These are phyloP conservation scores for Meyerozyma smithsonii DNA, from an alignment of 1,139 yeast genomes.

Conservation along the genomic window DNA sequence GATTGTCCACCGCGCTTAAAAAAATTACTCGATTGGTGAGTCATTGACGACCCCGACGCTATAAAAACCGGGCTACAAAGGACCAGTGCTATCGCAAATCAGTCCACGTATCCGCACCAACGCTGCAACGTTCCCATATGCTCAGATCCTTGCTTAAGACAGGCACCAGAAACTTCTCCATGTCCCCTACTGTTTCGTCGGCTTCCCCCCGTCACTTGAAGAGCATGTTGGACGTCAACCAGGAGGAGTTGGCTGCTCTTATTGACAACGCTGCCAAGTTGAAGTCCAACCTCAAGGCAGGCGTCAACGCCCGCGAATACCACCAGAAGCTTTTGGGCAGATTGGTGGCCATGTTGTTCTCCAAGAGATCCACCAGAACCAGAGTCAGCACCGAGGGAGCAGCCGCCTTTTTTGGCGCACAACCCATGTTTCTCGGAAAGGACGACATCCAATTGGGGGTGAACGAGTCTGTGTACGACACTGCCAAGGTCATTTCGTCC, in stretches of 20 bases:
- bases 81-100: background rate
- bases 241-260: constrained; percentile 61
- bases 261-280: constrained; percentile 64
- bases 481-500: constrained; percentile 83
- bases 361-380: constrained; percentile 92
- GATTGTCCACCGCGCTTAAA: constrained; percentile 19
- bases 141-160: background rate
- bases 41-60: constrained; percentile 8
- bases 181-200: constrained; percentile 10
- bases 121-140: no score
- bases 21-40: constrained; percentile 19
- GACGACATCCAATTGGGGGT: constrained; percentile 96
- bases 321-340: constrained; percentile 68
- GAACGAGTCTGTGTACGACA: constrained; percentile 84
- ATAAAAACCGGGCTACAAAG: background rate
- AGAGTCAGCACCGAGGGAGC: constrained; percentile 95
- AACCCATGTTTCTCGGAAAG: constrained; percentile 92
- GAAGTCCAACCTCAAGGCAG: constrained; percentile 53
- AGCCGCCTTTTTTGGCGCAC: constrained; percentile 87
- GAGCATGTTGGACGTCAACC: constrained; percentile 70
- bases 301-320: constrained; percentile 42
- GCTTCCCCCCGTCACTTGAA: constrained; percentile 63
- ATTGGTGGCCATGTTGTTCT: constrained; percentile 75
- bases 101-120: no score
- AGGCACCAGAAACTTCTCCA: background rate